Evolutionary conservation across 2,329 filamentous ascomycete species (phyloP).

Genomic region (Arthroderma sp.): DNA sequence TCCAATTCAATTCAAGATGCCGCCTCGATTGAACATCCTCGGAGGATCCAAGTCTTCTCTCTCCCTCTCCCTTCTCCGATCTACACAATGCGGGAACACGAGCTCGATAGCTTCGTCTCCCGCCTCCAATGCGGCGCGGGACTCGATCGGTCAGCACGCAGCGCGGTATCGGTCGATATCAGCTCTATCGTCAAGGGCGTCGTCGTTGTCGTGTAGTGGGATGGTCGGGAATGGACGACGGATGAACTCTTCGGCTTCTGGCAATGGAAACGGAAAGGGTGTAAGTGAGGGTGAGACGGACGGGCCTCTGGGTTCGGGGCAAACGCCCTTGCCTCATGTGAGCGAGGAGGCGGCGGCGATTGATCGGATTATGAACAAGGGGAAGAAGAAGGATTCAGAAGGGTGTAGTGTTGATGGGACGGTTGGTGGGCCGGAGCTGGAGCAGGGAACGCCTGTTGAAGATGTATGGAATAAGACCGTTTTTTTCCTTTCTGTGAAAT

Average conservation of each 20-base stretch:
- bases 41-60: neutral
- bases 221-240: constrained; percentile 13
- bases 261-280: constrained; percentile 11
- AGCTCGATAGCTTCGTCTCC: neutral
- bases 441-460: constrained; percentile 52
- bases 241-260: constrained; percentile 23
- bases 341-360: constrained; percentile 53
- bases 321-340: constrained; percentile 44
- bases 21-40: constrained; percentile 6
- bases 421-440: constrained; percentile 44
- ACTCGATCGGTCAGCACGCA: neutral
- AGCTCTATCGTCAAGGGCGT: too few species aligned
- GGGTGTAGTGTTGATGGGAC: constrained; percentile 13
- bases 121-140: neutral
- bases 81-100: constrained; percentile 1
- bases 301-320: constrained; percentile 33
- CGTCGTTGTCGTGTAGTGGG: too few species aligned
- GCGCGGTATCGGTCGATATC: too few species aligned
- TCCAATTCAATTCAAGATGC: constrained; percentile 2
- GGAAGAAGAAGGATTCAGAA: constrained; percentile 11
- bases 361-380: constrained; percentile 42
- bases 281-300: constrained; percentile 17
- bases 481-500: constrained; percentile 2
- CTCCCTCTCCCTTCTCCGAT: constrained; percentile 3
- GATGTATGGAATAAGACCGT: constrained; percentile 37